These are phyloP conservation scores for Amanita rubescens DNA, from an alignment of 768 basidiomycete genomes.

Conservation along the genomic window DNA sequence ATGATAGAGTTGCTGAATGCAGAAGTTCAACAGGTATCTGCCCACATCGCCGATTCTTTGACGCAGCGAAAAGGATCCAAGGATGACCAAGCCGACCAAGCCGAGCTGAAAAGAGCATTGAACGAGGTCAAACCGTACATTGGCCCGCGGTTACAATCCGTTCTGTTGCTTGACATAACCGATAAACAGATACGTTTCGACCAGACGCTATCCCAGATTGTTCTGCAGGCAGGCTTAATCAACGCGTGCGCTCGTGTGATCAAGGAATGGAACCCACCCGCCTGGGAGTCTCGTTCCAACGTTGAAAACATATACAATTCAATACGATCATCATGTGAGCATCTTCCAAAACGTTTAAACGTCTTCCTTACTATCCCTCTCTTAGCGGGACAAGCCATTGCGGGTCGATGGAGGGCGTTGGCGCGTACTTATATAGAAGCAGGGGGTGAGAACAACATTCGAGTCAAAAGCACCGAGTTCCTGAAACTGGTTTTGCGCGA, in stretches of 20 bases:
- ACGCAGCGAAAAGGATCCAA: neutral
- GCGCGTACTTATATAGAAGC: conserved; percentile 31
- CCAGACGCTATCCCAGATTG: conserved; percentile 33
- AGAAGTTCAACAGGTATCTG: conserved; percentile 40
- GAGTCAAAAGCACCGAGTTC: neutral
- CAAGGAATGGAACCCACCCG: neutral
- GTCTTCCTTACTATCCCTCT: neutral
- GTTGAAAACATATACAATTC: conserved; percentile 29
- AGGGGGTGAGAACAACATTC: neutral
- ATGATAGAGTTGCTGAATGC: conserved; percentile 35
- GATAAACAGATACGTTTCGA: conserved; percentile 16
- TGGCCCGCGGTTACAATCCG: neutral
- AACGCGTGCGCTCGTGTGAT: conserved; percentile 13
- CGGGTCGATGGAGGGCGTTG: no score
- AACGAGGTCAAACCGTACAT: neutral
- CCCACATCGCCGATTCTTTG: conserved; percentile 33
- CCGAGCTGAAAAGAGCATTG: neutral
- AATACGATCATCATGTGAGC: conserved; percentile 37
- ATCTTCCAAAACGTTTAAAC: neutral
- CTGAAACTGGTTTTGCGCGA: neutral
- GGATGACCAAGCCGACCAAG: conserved; percentile 9
- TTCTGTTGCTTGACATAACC: neutral
- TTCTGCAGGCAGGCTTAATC: conserved; percentile 36
- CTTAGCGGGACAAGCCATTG: conserved; percentile 40
- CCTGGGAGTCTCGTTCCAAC: neutral